Base-by-base conservation (phyloP, 441 rosid genomes). In the Capsella rubella region DNA sequence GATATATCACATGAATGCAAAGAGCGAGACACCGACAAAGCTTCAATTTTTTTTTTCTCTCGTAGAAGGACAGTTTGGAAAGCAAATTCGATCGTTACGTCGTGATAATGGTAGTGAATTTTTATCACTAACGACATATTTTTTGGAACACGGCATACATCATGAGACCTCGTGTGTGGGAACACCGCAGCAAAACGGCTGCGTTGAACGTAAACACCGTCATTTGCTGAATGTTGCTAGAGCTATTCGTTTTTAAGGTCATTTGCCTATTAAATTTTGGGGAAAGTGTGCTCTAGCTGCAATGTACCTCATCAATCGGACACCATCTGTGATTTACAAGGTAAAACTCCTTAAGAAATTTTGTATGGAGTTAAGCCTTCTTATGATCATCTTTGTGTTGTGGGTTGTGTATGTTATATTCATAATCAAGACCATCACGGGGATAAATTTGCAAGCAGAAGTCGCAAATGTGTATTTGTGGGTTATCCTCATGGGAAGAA, bases 21-120 rank as follows among this genome's bases (percentile, higher is more conserved):
- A 31, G 2, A 8, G 21, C 0, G 40, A 55, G 0, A 8, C 60
- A 1, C 6, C 16, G 2, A 14, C 21, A 5, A 7, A 31, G 3
- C 12, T 31, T 0, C 4, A 1, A 0, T n/a, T n/a, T 3, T 0
- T 31, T 4, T 0, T 31, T 0, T 12, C 60, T 0, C 1, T 29
- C 0, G 39, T 14, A 3, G 5, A 14, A 0, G 6, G 3, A 29
- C 11, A 13, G 0, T 54, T 55, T 31, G 21, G 3, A 0, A n/a
- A 14, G 3, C 0, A 8, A 7, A 10, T 54, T 3, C 1, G 3
- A 8, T n/a, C 1, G 1, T 3, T 55, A 1, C 12, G 3, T 0
- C 31, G 60, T 8, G 60, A 55, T 1, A 55, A 55, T 8, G 40
- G 60, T 0, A 55, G 40, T 8, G 60, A 55, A 1, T 55, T 55